A percentile compares a stretch with the other conserved stretches of the same genome.
Evolutionary conservation across 495 filamentous ascomycete species (phyloP).

Genomic region (Oidiodendron maius): DNA sequence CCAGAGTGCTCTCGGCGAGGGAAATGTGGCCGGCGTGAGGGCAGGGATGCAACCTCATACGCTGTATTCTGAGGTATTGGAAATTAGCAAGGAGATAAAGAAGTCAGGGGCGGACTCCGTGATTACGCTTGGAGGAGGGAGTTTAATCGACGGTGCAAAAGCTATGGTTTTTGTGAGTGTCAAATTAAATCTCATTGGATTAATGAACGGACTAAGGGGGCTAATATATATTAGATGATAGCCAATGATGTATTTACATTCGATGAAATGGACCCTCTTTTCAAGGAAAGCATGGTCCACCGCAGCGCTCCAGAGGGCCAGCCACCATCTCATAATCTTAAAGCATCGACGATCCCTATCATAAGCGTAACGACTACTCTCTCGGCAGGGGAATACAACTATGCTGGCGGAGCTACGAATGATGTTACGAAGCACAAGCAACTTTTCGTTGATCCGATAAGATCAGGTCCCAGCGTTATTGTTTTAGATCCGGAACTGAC

Average conservation of each 20-base stretch:
- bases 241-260: constrained; percentile 41
- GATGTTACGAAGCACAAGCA: constrained; percentile 45
- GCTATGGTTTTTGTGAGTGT: background rate
- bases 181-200: no score
- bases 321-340: constrained; percentile 8
- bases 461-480: constrained; percentile 40
- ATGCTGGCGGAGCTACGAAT: constrained; percentile 48
- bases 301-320: background rate
- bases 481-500: constrained; percentile 54
- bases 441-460: constrained; percentile 38
- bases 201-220: background rate
- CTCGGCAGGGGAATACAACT: constrained; percentile 56
- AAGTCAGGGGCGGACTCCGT: constrained; percentile 44
- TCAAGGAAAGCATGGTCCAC: constrained; percentile 22
- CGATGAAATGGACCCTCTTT: constrained; percentile 37
- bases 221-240: constrained; percentile 7
- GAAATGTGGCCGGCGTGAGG: constrained; percentile 42
- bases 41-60: constrained; percentile 55
- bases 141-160: constrained; percentile 52
- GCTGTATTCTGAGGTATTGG: constrained; percentile 50
- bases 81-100: constrained; percentile 41
- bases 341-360: constrained; percentile 40
- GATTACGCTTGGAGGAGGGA: constrained; percentile 55
- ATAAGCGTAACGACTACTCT: constrained; percentile 57
- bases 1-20: constrained; percentile 31